Base-by-base conservation (phyloP, 768 basidiomycete species). In the Sarcomyxa edulis region DNA sequence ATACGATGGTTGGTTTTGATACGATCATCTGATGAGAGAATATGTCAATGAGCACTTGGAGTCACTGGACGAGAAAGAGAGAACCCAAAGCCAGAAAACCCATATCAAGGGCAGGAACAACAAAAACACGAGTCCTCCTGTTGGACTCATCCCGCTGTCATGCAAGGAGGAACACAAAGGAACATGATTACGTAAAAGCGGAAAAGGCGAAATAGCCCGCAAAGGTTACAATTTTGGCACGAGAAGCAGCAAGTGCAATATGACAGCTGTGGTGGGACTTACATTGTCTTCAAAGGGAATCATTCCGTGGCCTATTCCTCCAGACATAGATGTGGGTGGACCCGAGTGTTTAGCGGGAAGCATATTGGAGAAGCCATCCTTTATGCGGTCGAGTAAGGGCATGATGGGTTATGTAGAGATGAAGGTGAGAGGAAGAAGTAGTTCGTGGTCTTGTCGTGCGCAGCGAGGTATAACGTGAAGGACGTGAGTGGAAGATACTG, bases 1-100 rank as follows among this genome's bases (percentile, higher is more conserved):
- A 80, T 39, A 89, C 70, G 54, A 91, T 85, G 44, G 80, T 70
- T 6, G 85, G 81, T 65, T 89, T 90, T 16, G 86, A 82, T 32
- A 91, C 78, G 49, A 91, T 90, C 85, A 90, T 87, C 89, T 91
- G 48, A 14, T 48, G 22, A 12, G 48, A 26, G 33, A 43, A 42
- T 32, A 31, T 44, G 50, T 31, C 49, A 52, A 46, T 52, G 40
- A 28, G 37, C 32, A 35, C 29, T 31, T 32, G 38, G 35, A 39
- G 44, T 46, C 22, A 50, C 40, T 19, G 30, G 31, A 40, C 37
- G 52, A 42, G 48, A 50, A 40, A 48, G 35, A 27, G 54, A 49
- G 55, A 51, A 86, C 84, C 81, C 80, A 81, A 49, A 84, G 72
- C 80, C 80, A 84, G 49, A 79, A 43, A 32, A 76, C 61, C 71